These are phyloP conservation scores for Sclerotinia glacialis DNA, from an alignment of 2,329 filamentous ascomycete species.

Conservation along the genomic window DNA sequence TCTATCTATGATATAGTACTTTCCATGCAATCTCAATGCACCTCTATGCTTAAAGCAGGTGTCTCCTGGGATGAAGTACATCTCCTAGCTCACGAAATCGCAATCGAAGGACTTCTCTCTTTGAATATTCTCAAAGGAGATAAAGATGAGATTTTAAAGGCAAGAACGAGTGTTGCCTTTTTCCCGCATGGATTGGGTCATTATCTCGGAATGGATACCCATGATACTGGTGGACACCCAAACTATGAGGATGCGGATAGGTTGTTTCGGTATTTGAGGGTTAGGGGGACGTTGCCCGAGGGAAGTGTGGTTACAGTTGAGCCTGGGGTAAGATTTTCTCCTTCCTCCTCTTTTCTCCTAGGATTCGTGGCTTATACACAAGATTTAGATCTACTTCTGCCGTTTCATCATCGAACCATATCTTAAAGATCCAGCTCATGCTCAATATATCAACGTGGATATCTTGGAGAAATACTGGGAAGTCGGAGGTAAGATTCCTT, in stretches of 20 bases:
- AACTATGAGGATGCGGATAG: slow-evolving; percentile 76
- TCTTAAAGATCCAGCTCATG: slow-evolving; percentile 67
- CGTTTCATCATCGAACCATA: slow-evolving; percentile 83
- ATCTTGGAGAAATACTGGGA: slow-evolving; percentile 79
- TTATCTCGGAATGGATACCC: slow-evolving; percentile 89
- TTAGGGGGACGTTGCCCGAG: slow-evolving; percentile 70
- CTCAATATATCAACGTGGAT: slow-evolving; percentile 70
- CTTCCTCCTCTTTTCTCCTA: not conserved
- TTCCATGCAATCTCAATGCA: slow-evolving; percentile 80
- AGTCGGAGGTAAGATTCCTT: slow-evolving; percentile 53
- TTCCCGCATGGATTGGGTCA: slow-evolving; percentile 90
- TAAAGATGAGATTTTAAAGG: slow-evolving; percentile 70
- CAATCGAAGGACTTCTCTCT: slow-evolving; percentile 72
- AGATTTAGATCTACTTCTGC: slow-evolving; percentile 78
- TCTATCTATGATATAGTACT: slow-evolving; percentile 81
- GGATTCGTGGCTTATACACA: not conserved
- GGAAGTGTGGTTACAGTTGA: slow-evolving; percentile 91
- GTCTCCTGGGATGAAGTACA: slow-evolving; percentile 81
- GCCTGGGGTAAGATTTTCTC: slow-evolving; percentile 64
- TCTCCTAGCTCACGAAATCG: slow-evolving; percentile 72
- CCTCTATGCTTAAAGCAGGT: slow-evolving; percentile 68
- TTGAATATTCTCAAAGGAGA: slow-evolving; percentile 72
- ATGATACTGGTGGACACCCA: slow-evolving; percentile 77
- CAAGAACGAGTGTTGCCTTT: slow-evolving; percentile 82
- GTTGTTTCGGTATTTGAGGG: slow-evolving; percentile 83